These are phyloP conservation scores for Davidsoniella virescens DNA, from an alignment of 2,329 filamentous ascomycete species.

Conservation along the genomic window DNA sequence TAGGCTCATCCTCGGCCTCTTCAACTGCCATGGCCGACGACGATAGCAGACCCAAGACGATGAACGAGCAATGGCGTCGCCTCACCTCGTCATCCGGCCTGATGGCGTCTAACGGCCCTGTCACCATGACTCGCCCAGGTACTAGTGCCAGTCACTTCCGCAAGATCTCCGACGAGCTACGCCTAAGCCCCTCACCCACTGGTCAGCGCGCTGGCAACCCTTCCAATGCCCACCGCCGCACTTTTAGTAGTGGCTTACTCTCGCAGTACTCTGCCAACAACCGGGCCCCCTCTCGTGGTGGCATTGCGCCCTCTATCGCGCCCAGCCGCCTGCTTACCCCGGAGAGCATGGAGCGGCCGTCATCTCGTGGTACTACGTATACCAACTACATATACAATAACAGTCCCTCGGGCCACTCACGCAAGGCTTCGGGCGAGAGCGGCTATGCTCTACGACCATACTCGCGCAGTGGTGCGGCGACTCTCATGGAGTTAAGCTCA, in stretches of 20 bases:
- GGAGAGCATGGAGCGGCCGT: constrained; percentile 6
- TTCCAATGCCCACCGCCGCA: not conserved
- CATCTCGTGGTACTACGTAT: not conserved
- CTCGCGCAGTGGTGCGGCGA: constrained; percentile 31
- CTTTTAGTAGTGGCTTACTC: not conserved
- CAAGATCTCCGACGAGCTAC: constrained; percentile 9
- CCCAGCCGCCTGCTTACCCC: constrained; percentile 9
- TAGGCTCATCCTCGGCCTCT: not conserved
- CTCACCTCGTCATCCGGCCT: constrained; percentile 2
- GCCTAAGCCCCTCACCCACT: not conserved
- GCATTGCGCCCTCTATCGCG: not conserved
- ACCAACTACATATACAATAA: constrained; percentile 11
- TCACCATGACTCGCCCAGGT: not conserved
- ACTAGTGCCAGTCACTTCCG: constrained; percentile 8
- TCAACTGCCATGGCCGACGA: not conserved
- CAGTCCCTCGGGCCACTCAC: constrained; percentile 25
- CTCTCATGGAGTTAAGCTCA: constrained; percentile 31
- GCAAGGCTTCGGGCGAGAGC: constrained; percentile 26
- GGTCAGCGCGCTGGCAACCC: not conserved
- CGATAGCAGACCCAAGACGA: constrained; percentile 1
- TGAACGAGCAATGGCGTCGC: constrained; percentile 13
- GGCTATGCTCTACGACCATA: constrained; percentile 21
- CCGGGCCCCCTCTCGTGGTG: not conserved
- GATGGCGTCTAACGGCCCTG: not conserved
- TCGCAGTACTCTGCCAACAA: constrained; percentile 3